Conservation (phyloP, 208 protist species). For the Trypanosomatidae sp. region DNA sequence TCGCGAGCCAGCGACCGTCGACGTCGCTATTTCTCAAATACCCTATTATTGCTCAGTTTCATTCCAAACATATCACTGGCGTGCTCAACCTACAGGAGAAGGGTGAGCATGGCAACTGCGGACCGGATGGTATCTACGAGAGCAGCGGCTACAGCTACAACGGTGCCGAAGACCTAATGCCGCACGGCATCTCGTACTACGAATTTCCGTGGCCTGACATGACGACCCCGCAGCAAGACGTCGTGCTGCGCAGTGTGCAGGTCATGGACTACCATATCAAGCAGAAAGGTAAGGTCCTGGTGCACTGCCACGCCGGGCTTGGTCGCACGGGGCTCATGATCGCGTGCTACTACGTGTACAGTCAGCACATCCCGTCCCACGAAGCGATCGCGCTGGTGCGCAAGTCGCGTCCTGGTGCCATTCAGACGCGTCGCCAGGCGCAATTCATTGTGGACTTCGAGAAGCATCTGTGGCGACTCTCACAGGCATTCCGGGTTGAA, state of each 20-base stretch:
- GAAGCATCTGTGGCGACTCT: constrained; percentile 79
- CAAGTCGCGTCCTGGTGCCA: constrained; percentile 64
- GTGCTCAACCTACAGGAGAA: constrained; percentile 92
- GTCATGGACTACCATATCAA: constrained; percentile 91
- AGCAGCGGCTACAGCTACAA: constrained; percentile 91
- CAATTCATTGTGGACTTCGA: constrained; percentile 90
- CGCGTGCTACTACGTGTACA: constrained; percentile 91
- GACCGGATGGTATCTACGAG: constrained; percentile 83
- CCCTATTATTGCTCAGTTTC: constrained; percentile 84
- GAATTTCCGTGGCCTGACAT: constrained; percentile 93
- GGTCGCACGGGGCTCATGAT: constrained; percentile 92
- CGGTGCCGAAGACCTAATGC: constrained; percentile 85
- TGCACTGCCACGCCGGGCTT: constrained; percentile 93
- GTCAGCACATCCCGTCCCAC: constrained; percentile 61
- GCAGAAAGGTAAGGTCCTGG: constrained; percentile 82
- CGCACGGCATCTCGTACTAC: constrained; percentile 85
- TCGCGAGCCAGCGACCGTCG: constrained; percentile 87
- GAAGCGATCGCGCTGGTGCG: constrained; percentile 83
- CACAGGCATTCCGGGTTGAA: constrained; percentile 76
- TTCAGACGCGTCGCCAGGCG: constrained; percentile 84
- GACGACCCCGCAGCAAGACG: constrained; percentile 85
- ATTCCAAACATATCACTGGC: constrained; percentile 66
- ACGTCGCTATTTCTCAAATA: constrained; percentile 89
- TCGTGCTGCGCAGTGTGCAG: constrained; percentile 90
- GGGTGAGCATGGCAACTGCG: constrained; percentile 91